phyloP scores from a whole-genome alignment of 768 basidiomycete species.

The Sistotremastrum suecicum region DNA sequence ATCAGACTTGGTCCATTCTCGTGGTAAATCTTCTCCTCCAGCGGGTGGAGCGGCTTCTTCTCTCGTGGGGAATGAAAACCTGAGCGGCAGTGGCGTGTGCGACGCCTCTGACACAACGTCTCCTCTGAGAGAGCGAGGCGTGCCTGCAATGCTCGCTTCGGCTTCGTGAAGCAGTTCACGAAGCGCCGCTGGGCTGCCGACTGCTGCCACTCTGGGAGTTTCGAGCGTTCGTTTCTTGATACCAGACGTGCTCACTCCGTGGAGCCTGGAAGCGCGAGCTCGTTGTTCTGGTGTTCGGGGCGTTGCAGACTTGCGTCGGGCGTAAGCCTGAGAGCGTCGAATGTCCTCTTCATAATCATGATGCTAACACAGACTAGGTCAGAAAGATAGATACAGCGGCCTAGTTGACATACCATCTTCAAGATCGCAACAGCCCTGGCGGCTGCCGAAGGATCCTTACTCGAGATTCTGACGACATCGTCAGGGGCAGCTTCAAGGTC shows the following conservation, averaged over 20 bases:
- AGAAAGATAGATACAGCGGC: constrained; percentile 1
- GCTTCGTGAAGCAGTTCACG: constrained; percentile 45
- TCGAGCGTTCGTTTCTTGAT: neutral
- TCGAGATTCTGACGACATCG: constrained; percentile 72
- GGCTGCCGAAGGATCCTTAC: constrained; percentile 73
- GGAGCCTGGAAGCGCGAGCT: constrained; percentile 12
- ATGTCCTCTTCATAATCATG: constrained; percentile 7
- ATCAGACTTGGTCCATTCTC: constrained; percentile 56
- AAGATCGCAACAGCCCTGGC: constrained; percentile 89
- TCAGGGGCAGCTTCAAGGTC: neutral
- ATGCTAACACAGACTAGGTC: constrained; percentile 3
- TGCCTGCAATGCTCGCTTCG: constrained; percentile 30
- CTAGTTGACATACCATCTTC: constrained; percentile 47
- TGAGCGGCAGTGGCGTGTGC: neutral
- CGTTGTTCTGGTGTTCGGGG: neutral
- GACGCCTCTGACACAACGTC: constrained; percentile 3
- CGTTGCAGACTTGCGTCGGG: constrained; percentile 21
- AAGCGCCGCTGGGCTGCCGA: constrained; percentile 36
- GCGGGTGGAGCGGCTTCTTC: neutral
- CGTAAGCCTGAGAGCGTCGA: constrained; percentile 1
- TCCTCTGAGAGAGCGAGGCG: neutral
- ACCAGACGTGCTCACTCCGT: constrained; percentile 9
- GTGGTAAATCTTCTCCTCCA: neutral
- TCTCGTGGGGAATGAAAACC: neutral
- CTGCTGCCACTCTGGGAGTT: constrained; percentile 36